Percentiles rank a stretch among this genome's conserved stretches.
phyloP scores from a whole-genome alignment of 805 yeast species.

The Phaffomyces opuntiae region DNA sequence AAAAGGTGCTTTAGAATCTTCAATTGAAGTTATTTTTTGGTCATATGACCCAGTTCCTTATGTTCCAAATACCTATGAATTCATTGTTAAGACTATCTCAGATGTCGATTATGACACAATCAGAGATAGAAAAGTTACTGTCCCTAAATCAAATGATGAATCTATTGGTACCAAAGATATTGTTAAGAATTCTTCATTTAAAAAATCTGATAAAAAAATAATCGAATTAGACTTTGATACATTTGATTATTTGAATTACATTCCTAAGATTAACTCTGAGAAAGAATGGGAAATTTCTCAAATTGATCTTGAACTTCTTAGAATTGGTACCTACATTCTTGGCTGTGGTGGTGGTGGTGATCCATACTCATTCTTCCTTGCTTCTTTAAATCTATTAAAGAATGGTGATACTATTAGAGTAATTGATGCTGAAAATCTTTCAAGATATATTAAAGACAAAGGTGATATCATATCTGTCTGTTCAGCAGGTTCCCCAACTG shows the following conservation, averaged over 20 bases:
- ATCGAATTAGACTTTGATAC: constrained; percentile 8
- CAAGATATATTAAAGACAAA: constrained; percentile 8
- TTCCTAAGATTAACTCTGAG: constrained; percentile 9
- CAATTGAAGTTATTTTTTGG: constrained; percentile 21
- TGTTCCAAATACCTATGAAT: constrained; percentile 24
- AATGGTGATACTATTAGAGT: constrained; percentile 30
- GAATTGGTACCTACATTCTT: constrained; percentile 39
- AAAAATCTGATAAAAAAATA: background rate
- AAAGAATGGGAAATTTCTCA: constrained; percentile 22
- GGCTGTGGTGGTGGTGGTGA: constrained; percentile 50
- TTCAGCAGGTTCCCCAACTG: constrained; percentile 18
- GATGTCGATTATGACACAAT: constrained; percentile 19
- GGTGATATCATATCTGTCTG: constrained; percentile 30
- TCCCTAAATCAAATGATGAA: constrained; percentile 16
- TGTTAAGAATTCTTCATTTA: constrained; percentile 5
- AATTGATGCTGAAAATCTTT: constrained; percentile 22
- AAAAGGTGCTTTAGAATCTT: constrained; percentile 22
- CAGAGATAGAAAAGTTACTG: constrained; percentile 27
- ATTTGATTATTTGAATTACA: constrained; percentile 19
- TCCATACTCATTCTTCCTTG: constrained; percentile 35
- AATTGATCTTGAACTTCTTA: constrained; percentile 33
- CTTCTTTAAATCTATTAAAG: constrained; percentile 27
- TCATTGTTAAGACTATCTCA: constrained; percentile 15
- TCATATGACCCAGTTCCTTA: constrained; percentile 25
- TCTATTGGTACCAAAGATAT: constrained; percentile 1